Conservation (phyloP, 257 asterid genomes). For the Ligustrum vulgare region DNA sequence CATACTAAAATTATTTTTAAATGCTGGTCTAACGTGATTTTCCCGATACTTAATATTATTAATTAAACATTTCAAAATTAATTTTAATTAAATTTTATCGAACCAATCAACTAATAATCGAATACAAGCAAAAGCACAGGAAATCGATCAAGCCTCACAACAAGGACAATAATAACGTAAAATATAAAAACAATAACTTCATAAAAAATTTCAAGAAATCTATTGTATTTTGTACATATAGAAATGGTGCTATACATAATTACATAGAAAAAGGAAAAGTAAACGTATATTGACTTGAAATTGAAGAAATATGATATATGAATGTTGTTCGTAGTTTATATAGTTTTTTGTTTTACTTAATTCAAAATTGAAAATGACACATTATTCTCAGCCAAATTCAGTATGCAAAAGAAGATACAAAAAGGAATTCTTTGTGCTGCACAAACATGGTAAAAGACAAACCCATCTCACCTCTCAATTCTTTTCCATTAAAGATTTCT, state of each 20-base stretch:
- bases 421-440: neutral
- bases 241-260: neutral
- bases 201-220: no score
- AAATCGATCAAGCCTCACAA: no score
- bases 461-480: neutral
- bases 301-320: neutral
- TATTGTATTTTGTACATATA: no score
- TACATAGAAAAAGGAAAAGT: neutral
- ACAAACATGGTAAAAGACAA: neutral
- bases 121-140: no score
- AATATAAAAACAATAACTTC: no score
- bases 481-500: neutral
- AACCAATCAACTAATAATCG: no score
- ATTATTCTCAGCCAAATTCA: neutral
- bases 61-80: no score
- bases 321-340: neutral
- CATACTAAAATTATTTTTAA: no score
- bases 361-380: neutral
- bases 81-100: no score
- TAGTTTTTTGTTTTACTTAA: neutral
- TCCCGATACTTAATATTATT: no score
- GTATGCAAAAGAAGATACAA: neutral
- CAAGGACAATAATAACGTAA: no score
- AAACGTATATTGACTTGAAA: neutral
- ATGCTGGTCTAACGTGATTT: no score